phyloP scores from a whole-genome alignment of 306 rosid species.

The Canavalia gladiata region DNA sequence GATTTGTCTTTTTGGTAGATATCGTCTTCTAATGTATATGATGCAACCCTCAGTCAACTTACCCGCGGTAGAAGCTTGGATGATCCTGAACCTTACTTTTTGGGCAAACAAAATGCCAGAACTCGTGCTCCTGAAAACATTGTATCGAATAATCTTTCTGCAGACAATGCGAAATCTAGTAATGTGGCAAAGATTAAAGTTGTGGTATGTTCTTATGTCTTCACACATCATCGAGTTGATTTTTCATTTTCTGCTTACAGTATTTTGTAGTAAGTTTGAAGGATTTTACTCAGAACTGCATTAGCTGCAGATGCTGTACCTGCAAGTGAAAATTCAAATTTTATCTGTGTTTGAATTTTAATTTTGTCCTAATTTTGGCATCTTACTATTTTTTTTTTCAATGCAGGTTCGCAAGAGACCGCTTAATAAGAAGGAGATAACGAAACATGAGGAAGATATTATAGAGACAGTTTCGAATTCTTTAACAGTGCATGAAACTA shows the following conservation, averaged over 20 bases:
- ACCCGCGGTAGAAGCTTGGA: conserved; percentile 66
- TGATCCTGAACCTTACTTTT: conserved; percentile 69
- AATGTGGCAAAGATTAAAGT: conserved; percentile 93
- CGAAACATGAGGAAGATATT: conserved; percentile 89
- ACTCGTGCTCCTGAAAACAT: conserved; percentile 68
- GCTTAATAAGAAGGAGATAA: conserved; percentile 83
- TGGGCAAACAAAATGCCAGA: conserved; percentile 62
- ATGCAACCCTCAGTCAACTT: conserved; percentile 56
- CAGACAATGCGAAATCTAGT: conserved; percentile 79
- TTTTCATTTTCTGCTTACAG: conserved; percentile 23
- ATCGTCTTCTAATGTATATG: conserved; percentile 57
- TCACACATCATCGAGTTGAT: background rate
- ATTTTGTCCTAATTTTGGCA: conserved; percentile 21
- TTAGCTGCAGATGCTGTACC: background rate
- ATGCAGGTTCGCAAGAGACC: conserved; percentile 96
- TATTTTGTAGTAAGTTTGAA: conserved; percentile 27
- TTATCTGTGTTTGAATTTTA: conserved; percentile 1
- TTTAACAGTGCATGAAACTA: conserved; percentile 86
- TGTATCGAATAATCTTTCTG: conserved; percentile 66
- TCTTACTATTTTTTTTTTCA: conserved; percentile 10
- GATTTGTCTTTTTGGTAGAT: conserved; percentile 53
- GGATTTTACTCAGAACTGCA: background rate
- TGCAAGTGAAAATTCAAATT: conserved; percentile 3
- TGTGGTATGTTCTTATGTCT: conserved; percentile 70
- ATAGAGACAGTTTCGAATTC: conserved; percentile 72